phyloP scores from a whole-genome alignment of 179 eudicot species.

The Nepenthes alata region DNA sequence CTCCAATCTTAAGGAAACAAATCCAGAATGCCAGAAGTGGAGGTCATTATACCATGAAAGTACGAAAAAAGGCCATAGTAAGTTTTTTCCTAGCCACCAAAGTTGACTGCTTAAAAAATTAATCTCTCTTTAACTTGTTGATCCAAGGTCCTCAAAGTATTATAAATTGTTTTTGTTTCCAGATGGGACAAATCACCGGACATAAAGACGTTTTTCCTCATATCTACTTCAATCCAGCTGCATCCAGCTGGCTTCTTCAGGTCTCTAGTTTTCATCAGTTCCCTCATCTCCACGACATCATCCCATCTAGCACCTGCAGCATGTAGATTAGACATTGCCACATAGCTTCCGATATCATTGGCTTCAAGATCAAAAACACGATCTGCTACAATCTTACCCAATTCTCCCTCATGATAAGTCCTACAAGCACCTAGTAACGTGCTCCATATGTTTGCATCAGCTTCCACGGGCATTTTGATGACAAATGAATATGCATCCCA shows the following conservation, averaged over 20 bases:
- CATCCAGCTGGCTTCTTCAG: conserved; percentile 9
- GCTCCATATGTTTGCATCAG: conserved; percentile 6
- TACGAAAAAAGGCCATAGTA: background rate
- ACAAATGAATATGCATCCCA: conserved; percentile 5
- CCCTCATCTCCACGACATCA: conserved; percentile 2
- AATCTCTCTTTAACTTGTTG: conserved; percentile 23
- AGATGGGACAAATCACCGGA: conserved; percentile 2
- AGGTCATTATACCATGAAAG: too few relatives aligned
- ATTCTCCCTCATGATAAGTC: conserved; percentile 3
- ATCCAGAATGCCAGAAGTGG: too few relatives aligned
- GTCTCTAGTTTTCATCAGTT: conserved; percentile 7
- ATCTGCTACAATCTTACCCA: conserved; percentile 6
- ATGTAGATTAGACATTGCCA: conserved; percentile 11
- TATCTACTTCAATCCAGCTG: conserved; percentile 9
- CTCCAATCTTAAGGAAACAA: too few relatives aligned
- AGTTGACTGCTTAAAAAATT: background rate
- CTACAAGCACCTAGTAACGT: conserved; percentile 8
- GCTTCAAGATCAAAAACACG: conserved; percentile 5
- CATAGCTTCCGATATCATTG: conserved; percentile 4
- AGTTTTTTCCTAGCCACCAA: background rate
- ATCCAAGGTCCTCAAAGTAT: conserved; percentile 38
- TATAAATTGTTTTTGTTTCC: background rate
- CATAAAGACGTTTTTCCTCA: conserved; percentile 3
- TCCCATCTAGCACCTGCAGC: conserved; percentile 1
- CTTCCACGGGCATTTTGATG: conserved; percentile 6